phyloP scores from a whole-genome alignment of 352 stramenopile genomes.

The Globisporangium lucens region DNA sequence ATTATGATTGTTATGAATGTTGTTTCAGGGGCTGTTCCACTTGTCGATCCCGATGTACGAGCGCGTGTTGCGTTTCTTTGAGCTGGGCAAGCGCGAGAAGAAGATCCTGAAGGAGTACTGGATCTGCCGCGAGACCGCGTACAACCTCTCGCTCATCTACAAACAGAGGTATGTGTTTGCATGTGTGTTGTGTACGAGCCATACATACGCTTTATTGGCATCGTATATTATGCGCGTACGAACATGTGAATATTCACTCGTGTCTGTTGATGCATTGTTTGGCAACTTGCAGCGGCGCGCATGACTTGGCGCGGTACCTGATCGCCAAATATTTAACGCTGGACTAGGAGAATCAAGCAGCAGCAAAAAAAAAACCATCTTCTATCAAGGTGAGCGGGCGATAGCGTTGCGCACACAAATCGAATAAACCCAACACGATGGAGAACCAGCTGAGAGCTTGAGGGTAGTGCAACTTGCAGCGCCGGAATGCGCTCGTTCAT shows the following conservation, averaged over 20 bases:
- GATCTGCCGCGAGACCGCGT: conserved; percentile 81
- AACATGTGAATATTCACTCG: neutral
- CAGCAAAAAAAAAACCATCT: neutral
- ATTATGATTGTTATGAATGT: too few relatives aligned
- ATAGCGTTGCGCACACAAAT: neutral
- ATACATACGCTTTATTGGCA: neutral
- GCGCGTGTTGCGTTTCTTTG: conserved; percentile 77
- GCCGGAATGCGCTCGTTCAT: neutral
- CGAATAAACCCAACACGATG: neutral
- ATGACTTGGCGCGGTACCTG: conserved; percentile 73
- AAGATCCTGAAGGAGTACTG: conserved; percentile 64
- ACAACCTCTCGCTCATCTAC: conserved; percentile 88
- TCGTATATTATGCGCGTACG: neutral
- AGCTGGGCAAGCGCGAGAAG: conserved; percentile 45
- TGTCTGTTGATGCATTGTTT: conserved; percentile 1
- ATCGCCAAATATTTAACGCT: conserved; percentile 81
- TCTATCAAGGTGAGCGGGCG: neutral
- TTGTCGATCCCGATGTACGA: conserved; percentile 88
- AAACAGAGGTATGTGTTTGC: conserved; percentile 65
- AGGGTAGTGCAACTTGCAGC: neutral
- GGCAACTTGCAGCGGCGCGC: conserved; percentile 43
- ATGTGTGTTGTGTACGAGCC: neutral
- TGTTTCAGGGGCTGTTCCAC: conserved; percentile 62
- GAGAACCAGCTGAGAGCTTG: neutral
- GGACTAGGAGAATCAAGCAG: conserved; percentile 22